Evolutionary conservation across 2,329 filamentous ascomycete species (phyloP).

Genomic region (Leptoxyphium fumago): DNA sequence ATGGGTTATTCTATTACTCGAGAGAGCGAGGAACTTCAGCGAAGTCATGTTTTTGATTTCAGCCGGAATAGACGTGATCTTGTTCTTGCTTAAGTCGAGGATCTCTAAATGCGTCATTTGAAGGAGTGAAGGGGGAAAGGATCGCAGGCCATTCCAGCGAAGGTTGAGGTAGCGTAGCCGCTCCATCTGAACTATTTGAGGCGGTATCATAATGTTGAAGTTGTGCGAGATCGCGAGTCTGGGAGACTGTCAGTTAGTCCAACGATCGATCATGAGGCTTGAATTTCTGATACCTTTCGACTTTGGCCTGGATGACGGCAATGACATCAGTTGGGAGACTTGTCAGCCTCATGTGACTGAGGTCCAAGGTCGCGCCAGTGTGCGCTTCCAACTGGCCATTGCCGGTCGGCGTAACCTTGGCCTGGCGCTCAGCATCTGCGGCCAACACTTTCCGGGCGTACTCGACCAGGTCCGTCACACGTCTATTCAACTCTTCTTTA

Average conservation of each 20-base stretch:
- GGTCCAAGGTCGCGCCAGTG: constrained; percentile 61
- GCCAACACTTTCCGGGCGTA: constrained; percentile 19
- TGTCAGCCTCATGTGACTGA: constrained; percentile 61
- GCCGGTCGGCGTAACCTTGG: constrained; percentile 12
- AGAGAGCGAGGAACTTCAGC: constrained; percentile 75
- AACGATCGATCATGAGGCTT: background rate
- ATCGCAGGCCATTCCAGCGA: constrained; percentile 56
- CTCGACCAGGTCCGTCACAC: constrained; percentile 13
- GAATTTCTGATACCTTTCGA: constrained; percentile 44
- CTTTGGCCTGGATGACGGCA: constrained; percentile 57
- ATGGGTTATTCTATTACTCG: constrained; percentile 74
- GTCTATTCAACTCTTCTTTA: constrained; percentile 12
- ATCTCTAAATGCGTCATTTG: constrained; percentile 79
- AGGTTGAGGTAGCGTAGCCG: constrained; percentile 70
- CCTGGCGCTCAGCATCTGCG: constrained; percentile 18
- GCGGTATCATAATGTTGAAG: constrained; percentile 52
- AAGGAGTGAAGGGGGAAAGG: constrained; percentile 62
- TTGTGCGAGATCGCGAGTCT: constrained; percentile 76
- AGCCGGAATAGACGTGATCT: constrained; percentile 59
- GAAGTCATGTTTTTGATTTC: constrained; percentile 70
- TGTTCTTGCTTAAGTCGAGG: constrained; percentile 80
- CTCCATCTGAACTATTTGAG: constrained; percentile 59
- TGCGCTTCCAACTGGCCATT: constrained; percentile 14
- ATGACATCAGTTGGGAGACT: constrained; percentile 59
- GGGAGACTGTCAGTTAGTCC: constrained; percentile 11